Base-by-base conservation (phyloP, 1,284 basidiomycete species). In the Neolentinus lepideus region DNA sequence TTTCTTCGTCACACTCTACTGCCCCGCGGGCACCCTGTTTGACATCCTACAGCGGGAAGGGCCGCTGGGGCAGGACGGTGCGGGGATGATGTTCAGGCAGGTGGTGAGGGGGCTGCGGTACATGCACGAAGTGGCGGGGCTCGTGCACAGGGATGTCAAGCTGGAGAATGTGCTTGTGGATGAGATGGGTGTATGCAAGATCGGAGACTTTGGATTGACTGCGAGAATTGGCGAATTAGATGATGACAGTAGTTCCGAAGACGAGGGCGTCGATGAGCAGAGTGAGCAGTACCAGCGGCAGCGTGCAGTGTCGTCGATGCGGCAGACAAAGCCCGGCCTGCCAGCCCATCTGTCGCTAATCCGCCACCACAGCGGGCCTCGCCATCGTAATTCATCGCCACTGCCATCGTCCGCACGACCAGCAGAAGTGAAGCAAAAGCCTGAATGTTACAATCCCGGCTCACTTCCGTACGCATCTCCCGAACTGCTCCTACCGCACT, bases 121-220 rank as follows among this genome's bases (percentile, higher is more conserved):
- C 68, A 72, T 99, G 63, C 95, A 98, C 69, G 83, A 88, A 59
- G 80, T 83, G 51, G 88, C 84, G 24, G 74, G 79, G 16, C 81
- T 90, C 61, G 85, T 94, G 54, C 94, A 98, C 72, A 83, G 92
- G 61, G 94, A 99, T 72, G 77, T 99, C 70, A 99, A 99, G 74
- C 83, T 98, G 56, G 96, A 98, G 74, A 99, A 99, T 73, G 86
- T 98, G 51, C 80, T 99, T 53, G 85, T 94, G 56, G 93, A 95
- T 69, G 85, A 90, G 64, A 80, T 81, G 69, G 92, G 91, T 53
- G 78, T 84, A 33, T 90, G 89, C 72, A 82, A 83, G 66, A 88
- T 95, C 36, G 76, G 78, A 48, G 92, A 95, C 70, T 95, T 95
- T 71, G 92, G 92, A 53, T 79, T 94, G 73, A 78, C 91, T 25